These are phyloP conservation scores for Penicillium ucsense DNA, from an alignment of 495 filamentous ascomycete genomes.

Conservation along the genomic window DNA sequence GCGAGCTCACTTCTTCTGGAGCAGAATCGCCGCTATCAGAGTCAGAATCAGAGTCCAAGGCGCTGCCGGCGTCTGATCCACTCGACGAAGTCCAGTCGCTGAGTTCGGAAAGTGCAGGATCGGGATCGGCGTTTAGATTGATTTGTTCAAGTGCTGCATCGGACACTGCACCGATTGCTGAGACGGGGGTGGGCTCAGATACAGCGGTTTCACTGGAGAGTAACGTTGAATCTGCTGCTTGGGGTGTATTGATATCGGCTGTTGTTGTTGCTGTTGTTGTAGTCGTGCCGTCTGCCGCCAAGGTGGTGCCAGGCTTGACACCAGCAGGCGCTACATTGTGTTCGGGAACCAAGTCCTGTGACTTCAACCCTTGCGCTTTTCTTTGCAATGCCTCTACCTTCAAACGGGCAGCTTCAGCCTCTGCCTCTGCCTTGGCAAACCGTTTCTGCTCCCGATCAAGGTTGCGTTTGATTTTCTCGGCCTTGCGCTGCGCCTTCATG, in stretches of 20 bases:
- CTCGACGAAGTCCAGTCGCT: conserved; percentile 32
- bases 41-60: conserved; percentile 18
- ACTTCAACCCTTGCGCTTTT: conserved; percentile 7
- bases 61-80: conserved; percentile 21
- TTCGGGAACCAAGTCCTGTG: background rate
- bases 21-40: conserved; percentile 27
- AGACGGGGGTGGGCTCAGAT: background rate
- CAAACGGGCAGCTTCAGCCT: conserved; percentile 33
- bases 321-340: background rate
- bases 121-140: background rate
- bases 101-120: conserved; percentile 8
- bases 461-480: conserved; percentile 39
- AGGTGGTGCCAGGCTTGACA: background rate
- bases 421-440: conserved; percentile 38
- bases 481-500: conserved; percentile 37
- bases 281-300: background rate
- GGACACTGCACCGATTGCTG: background rate
- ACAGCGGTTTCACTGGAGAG: background rate
- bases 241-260: background rate
- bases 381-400: conserved; percentile 27
- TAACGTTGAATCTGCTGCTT: background rate
- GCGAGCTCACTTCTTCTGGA: conserved; percentile 34
- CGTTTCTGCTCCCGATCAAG: conserved; percentile 39
- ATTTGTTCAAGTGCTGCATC: background rate
- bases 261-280: background rate